These are phyloP conservation scores for Cerioporus squamosus DNA, from an alignment of 1,284 basidiomycete genomes.

Conservation along the genomic window DNA sequence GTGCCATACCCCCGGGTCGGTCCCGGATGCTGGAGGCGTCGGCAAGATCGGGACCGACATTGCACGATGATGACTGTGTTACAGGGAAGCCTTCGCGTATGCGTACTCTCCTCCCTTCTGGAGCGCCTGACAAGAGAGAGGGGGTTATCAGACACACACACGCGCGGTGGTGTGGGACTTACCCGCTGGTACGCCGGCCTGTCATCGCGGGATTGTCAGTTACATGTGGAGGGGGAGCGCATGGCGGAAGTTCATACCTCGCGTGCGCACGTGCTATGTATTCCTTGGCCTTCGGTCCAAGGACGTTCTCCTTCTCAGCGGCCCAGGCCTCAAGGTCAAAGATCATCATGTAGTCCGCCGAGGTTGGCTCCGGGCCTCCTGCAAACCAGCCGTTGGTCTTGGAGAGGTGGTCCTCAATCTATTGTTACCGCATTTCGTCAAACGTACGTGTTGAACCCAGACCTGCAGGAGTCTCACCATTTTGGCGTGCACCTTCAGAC, in stretches of 20 bases:
- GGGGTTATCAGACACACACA: background rate
- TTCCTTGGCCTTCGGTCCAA: slow-evolving; percentile 33
- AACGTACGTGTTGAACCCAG: background rate
- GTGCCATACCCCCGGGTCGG: no score
- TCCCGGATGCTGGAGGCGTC: no score
- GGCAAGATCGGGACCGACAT: background rate
- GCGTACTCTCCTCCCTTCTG: slow-evolving; percentile 41
- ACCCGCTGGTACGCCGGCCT: slow-evolving; percentile 44
- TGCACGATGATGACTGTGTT: background rate
- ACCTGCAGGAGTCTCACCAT: slow-evolving; percentile 22
- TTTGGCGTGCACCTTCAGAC: slow-evolving; percentile 30
- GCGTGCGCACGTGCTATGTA: slow-evolving; percentile 37
- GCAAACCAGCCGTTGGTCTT: slow-evolving; percentile 40
- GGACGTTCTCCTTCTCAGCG: slow-evolving; percentile 7
- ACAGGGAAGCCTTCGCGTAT: slow-evolving; percentile 27
- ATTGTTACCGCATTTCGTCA: background rate
- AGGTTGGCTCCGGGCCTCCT: slow-evolving; percentile 42
- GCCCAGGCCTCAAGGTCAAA: slow-evolving; percentile 38
- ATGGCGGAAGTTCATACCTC: slow-evolving; percentile 25
- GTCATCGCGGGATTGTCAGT: background rate
- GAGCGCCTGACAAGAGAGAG: slow-evolving; percentile 31
- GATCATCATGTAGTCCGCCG: slow-evolving; percentile 45
- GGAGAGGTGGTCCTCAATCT: slow-evolving; percentile 33
- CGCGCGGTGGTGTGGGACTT: slow-evolving; percentile 11
- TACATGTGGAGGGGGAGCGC: background rate